Percentiles rank a stretch among this genome's conserved stretches.
Evolutionary conservation across 768 basidiomycete species (phyloP).

Genomic region (Collybia sordida): DNA sequence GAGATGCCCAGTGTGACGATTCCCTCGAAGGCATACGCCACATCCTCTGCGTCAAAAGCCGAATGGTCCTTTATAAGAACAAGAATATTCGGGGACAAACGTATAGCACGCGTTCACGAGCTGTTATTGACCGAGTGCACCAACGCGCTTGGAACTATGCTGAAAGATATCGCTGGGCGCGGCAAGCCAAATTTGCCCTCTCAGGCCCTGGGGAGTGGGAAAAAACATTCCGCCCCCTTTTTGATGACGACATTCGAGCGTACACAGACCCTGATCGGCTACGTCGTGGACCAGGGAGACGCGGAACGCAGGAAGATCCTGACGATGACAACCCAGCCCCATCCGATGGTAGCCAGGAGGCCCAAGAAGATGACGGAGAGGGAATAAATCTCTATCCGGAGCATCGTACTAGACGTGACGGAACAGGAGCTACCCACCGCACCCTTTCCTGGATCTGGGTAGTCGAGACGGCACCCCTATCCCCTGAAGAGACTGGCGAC

Average conservation of each 20-base stretch:
- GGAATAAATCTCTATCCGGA: background rate
- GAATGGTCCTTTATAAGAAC: too few relatives aligned
- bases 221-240: conserved; percentile 1
- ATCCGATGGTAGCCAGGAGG: background rate
- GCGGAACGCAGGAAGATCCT: background rate
- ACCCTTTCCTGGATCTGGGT: background rate
- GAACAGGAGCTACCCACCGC: conserved; percentile 1
- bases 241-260: conserved; percentile 5
- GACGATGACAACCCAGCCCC: background rate
- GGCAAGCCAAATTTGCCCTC: background rate
- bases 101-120: conserved; percentile 17
- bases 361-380: background rate
- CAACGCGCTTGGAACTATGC: background rate
- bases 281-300: background rate
- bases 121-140: conserved; percentile 16
- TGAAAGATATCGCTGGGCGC: background rate
- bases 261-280: conserved; percentile 8
- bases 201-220: conserved; percentile 6
- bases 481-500: conserved; percentile 1
- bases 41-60: conserved; percentile 16
- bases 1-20: conserved; percentile 18
- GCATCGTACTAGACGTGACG: background rate
- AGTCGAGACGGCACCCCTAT: background rate
- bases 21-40: conserved; percentile 15
- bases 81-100: conserved; percentile 21